A percentile compares a stretch with the other conserved stretches of the same genome.
These are phyloP conservation scores for Chalciporus sp. DNA, from an alignment of 1,284 basidiomycete genomes.

Conservation along the genomic window DNA sequence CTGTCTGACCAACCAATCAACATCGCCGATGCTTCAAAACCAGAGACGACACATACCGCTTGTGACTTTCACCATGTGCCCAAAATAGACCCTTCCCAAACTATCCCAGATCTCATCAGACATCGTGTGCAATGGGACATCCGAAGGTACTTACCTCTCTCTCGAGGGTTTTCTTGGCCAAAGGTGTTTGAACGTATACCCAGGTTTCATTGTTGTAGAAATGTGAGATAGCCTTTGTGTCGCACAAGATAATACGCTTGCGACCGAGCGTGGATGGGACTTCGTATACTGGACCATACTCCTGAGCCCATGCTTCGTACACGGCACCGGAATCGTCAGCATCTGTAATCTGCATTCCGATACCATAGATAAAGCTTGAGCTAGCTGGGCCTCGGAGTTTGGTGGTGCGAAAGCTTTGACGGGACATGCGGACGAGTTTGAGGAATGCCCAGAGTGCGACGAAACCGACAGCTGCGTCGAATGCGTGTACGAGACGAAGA, in stretches of 20 bases:
- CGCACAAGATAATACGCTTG: constrained; percentile 45
- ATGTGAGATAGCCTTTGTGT: constrained; percentile 56
- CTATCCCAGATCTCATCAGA: constrained; percentile 2
- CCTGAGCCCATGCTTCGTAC: constrained; percentile 23
- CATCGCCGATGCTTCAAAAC: not conserved
- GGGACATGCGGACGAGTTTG: not conserved
- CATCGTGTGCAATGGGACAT: not conserved
- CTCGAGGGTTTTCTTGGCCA: constrained; percentile 42
- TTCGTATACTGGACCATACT: constrained; percentile 44
- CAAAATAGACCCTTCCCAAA: constrained; percentile 22
- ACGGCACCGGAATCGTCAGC: constrained; percentile 10
- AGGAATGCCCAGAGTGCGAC: constrained; percentile 6
- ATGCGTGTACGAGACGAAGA: not conserved
- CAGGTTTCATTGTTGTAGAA: constrained; percentile 54
- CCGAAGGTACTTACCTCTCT: constrained; percentile 40
- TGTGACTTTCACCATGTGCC: constrained; percentile 17
- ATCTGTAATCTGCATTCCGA: constrained; percentile 5
- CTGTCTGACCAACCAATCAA: constrained; percentile 34
- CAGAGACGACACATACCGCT: not conserved
- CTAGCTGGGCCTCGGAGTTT: constrained; percentile 21
- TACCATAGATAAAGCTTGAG: constrained; percentile 16
- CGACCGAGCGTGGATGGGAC: constrained; percentile 46
- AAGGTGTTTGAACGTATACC: constrained; percentile 44
- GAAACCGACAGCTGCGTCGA: not conserved
- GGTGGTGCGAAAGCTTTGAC: constrained; percentile 14